phyloP scores from a whole-genome alignment of 345 rosid genomes.

The Rhizophora mangle region DNA sequence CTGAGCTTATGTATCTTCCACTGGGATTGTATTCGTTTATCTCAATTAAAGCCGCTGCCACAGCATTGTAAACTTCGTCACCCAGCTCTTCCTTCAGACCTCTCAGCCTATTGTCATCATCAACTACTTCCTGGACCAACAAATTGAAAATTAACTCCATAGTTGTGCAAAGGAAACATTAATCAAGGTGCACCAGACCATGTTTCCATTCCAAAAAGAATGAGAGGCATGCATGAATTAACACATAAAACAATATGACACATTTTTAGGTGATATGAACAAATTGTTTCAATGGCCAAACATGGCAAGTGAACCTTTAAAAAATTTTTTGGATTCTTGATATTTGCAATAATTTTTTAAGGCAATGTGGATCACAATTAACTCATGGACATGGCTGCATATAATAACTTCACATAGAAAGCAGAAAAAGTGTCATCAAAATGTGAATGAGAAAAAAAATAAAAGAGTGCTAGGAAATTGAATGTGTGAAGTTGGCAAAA shows the following conservation, averaged over 20 bases:
- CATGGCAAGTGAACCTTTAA: background rate
- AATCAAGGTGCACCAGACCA: background rate
- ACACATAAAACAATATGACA: too few relatives aligned
- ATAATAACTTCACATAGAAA: background rate
- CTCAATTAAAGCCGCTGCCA: slow-evolving; percentile 58
- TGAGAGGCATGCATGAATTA: too few relatives aligned
- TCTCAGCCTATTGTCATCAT: slow-evolving; percentile 61
- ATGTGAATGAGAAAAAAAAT: too few relatives aligned
- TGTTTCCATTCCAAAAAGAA: too few relatives aligned
- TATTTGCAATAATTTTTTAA: too few relatives aligned
- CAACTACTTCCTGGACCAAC: slow-evolving; percentile 56
- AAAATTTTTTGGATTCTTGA: too few relatives aligned
- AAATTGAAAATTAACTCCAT: slow-evolving; percentile 5
- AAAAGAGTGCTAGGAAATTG: background rate
- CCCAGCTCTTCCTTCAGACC: slow-evolving; percentile 57
- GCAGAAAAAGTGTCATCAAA: background rate
- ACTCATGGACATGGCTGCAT: too few relatives aligned
- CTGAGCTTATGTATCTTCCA: slow-evolving; percentile 74
- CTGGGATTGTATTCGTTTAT: slow-evolving; percentile 90
- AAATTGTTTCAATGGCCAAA: background rate
- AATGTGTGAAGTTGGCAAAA: background rate
- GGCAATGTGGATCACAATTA: too few relatives aligned
- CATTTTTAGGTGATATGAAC: background rate
- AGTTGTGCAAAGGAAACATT: slow-evolving; percentile 1
- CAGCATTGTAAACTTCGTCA: slow-evolving; percentile 53